Base-by-base conservation (phyloP, 2,329 filamentous ascomycete species). In the Nemania abortiva region DNA sequence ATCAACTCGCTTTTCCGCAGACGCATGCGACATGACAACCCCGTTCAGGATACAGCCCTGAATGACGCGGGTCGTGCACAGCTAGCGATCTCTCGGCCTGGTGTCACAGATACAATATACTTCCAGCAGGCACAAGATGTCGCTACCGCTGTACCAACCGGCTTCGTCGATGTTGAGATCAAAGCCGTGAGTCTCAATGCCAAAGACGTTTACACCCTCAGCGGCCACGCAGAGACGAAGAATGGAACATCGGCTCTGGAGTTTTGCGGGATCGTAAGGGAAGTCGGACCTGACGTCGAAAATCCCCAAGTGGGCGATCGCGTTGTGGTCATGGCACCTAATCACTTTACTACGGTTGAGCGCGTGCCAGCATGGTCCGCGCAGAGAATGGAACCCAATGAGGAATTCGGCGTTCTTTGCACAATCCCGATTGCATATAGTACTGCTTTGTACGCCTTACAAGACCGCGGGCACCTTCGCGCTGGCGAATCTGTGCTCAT, bases 151-250 rank as follows among this genome's bases (percentile, higher is more conserved):
- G 11, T 37, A 7, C 34, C 34, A 11, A 11, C 34, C 11, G 34
- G 34, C 34, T 37, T 37, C 11, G 11, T 37, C 34, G 34, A 37
- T 7, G 34, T 37, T 37, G 34, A 7, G 7, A 6, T 37, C 7
- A 63, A 68, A 34, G 59, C 61, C 13, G 63, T 72, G 0, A 66
- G 73, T 7, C 50, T 76, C n/a, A 76, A 76, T 20, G 72, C 74
- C 22, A 76, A 74, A 49, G 74, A 76, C 37, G 37, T 76, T 6
- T 76, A 79, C 49, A 70, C 71, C 1, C 58, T 79, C n/a, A 70
- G n/a, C 9, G 77, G 75, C 0, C 75, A 71, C 24, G 69, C 74
- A 2, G 77, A 78, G 24, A 79, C 76, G 3, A 50, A 29, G 1
- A 15, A 27, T 0, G 31, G 20, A 2, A 65, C 69, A 0, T 73